Base-by-base conservation (phyloP, 2,329 filamentous ascomycete genomes). In the Sarocladium kiliense region DNA sequence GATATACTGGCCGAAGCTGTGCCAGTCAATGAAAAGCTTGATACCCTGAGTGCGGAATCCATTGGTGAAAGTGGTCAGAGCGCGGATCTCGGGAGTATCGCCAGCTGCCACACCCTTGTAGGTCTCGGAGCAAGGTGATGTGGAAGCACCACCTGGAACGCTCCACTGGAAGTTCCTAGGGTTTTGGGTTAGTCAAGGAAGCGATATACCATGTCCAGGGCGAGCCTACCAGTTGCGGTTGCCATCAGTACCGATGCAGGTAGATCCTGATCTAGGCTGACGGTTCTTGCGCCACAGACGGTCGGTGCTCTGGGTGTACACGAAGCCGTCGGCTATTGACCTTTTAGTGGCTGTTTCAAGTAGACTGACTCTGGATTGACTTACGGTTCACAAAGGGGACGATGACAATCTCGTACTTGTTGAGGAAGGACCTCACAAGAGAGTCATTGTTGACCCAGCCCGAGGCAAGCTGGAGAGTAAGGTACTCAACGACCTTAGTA, bases 331-430 rank as follows among this genome's bases (percentile, higher is more conserved):
- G n/a, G 27, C 11, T 18, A 39, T 21, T 6, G 30, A 23, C 6
- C 25, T 47, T 14, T 49, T 25, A 49, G 21, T 27, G 12, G 16
- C 10, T 18, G 23, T 27, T n/a, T 10, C n/a, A n/a, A n/a, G n/a
- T n/a, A n/a, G n/a, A n/a, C 18, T 10, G 5, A 10, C 7, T 36
- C 7, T 26, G n/a, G 4, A 27, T 11, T 3, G 2, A 51, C 67
- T 61, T 63, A 75, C 77, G 81, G 63, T 86, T 86, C 16, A 83
- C 80, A 23, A 85, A 69, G 2, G 83, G 82, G 58, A 86, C 75
- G 60, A 88, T 77, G 66, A 85, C 86, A 60, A 85, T 85, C 68
- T 88, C 86, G 63, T 84, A 86, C 55, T 74, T 80, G 66, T 86
- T 76, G 23, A 87, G 73, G 54, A 80, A 75, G 1, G 67, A 64